phyloP scores from a whole-genome alignment of 441 rosid species.

The Aleurites moluccanus region DNA sequence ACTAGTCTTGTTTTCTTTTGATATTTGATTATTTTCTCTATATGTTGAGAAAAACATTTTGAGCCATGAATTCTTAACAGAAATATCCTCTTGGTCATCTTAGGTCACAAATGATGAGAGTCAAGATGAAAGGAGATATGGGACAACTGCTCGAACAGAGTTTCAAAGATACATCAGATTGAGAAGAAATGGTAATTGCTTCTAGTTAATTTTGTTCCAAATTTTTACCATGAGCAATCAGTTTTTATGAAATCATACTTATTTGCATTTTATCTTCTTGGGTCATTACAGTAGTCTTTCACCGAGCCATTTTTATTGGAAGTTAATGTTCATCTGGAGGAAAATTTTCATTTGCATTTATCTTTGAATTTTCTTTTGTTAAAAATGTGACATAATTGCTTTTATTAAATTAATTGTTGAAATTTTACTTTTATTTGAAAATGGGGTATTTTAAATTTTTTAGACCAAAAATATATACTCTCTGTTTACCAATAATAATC shows the following conservation, averaged over 20 bases:
- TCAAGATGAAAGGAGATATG: slow-evolving; percentile 14
- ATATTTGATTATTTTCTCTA: background rate
- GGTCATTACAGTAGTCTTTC: background rate
- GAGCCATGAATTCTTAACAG: background rate
- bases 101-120: slow-evolving; percentile 15
- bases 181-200: slow-evolving; percentile 15
- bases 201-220: background rate
- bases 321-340: background rate
- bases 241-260: background rate
- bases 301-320: background rate
- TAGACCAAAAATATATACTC: background rate
- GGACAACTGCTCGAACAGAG: slow-evolving; percentile 3
- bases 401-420: background rate
- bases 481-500: too few relatives aligned
- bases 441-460: background rate
- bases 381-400: background rate
- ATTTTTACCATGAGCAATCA: background rate
- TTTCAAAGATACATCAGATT: slow-evolving; percentile 19
- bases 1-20: background rate
- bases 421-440: background rate
- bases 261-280: background rate
- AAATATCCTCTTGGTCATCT: background rate
- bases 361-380: background rate
- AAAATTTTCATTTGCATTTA: background rate
- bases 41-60: background rate